Base-by-base conservation (phyloP, 2,329 filamentous ascomycete species). In the Clarireedia hainanense region DNA sequence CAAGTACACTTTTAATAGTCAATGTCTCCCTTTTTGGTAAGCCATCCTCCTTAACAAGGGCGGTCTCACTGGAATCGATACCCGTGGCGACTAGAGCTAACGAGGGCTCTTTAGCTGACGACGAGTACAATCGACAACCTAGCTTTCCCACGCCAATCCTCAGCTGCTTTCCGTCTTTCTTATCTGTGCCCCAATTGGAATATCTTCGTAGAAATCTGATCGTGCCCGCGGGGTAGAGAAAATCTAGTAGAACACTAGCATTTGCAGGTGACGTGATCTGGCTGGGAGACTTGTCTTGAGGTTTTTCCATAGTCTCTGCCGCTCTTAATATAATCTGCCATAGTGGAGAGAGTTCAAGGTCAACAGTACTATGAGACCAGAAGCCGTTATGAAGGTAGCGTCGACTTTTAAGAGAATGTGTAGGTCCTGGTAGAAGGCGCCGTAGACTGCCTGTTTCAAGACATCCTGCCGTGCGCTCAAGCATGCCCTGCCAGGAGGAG, bases 401-500 rank as follows among this genome's bases (percentile, higher is more conserved):
- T 60, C 73, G 74, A 61, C 63, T 69, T 50, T 67, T 67, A 36
- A 65, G 53, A 20, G 61, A 68, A 69, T 65, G 66, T 48, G 57
- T 63, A 27, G 65, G 62, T 49, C 60, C 59, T 61, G 66, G 74
- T 58, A 79, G 66, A 65, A 79, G 72, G 63, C 75, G 73, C 68
- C 76, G 74, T 67, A 77, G 73, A 74, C 78, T 76, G 70, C 75
- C 73, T 73, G 80, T 73, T 74, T 81, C 75, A 71, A 69, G 64
- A 66, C 77, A 81, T 80, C 74, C 73, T 69, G 75, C 75, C 67
- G 77, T 77, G 65, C 76, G 77, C 77, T 82, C 79, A 68, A 82
- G 77, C 79, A 82, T 82, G 67, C 73, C 73, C 72, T 70, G 59
- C 54, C 43, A 27, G 46, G 26, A 49, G 30, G 40, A 30, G 34